A percentile compares a stretch with the other conserved stretches of the same genome.
phyloP scores from a whole-genome alignment of 805 yeast genomes.

The Wickerhamiella galacta region DNA sequence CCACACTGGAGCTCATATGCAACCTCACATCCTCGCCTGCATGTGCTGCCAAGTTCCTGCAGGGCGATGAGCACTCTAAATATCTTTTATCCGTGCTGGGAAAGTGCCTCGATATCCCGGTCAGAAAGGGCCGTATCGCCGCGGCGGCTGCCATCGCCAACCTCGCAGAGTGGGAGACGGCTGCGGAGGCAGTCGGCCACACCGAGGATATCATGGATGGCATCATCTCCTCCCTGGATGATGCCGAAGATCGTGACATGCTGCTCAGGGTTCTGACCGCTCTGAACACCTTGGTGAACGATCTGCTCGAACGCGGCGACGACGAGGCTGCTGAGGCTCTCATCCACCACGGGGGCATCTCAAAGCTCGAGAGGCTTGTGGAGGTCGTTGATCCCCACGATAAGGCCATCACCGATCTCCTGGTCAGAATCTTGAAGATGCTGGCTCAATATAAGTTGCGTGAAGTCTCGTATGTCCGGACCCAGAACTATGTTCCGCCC shows the following conservation, averaged over 20 bases:
- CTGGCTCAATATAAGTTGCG: not conserved
- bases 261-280: constrained; percentile 18
- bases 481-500: not conserved
- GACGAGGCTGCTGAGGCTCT: constrained; percentile 15
- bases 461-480: not conserved
- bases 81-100: constrained; percentile 21
- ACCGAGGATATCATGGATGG: constrained; percentile 15
- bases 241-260: constrained; percentile 15
- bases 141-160: constrained; percentile 27
- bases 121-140: constrained; percentile 20
- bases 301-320: constrained; percentile 9
- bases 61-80: constrained; percentile 16
- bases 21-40: constrained; percentile 32
- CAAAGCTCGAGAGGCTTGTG: constrained; percentile 12
- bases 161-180: constrained; percentile 24
- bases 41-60: constrained; percentile 24
- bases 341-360: constrained; percentile 12
- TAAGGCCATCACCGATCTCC: constrained; percentile 10
- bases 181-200: constrained; percentile 17
- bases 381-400: constrained; percentile 8
- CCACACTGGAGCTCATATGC: constrained; percentile 46
- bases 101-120: constrained; percentile 17
- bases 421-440: not conserved
- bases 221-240: constrained; percentile 11
- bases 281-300: constrained; percentile 12